Percentiles rank a stretch among this genome's conserved stretches.
These are phyloP conservation scores for Mariannaea sp. DNA, from an alignment of 2,329 filamentous ascomycete genomes.

Conservation along the genomic window DNA sequence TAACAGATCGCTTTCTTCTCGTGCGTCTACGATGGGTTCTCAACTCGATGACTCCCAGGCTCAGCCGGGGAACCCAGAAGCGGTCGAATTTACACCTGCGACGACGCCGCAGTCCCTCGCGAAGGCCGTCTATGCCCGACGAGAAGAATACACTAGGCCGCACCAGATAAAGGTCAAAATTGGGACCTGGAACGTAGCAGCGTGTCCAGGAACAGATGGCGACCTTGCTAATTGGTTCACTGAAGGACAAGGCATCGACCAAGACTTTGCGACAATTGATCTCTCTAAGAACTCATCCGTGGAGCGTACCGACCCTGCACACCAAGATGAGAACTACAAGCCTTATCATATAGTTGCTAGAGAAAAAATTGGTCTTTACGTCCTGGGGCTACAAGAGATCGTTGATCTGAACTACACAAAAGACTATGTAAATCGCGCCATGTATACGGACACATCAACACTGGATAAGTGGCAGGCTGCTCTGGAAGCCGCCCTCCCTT, in stretches of 20 bases:
- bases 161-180: conserved; percentile 83
- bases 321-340: conserved; percentile 41
- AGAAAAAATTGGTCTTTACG: conserved; percentile 84
- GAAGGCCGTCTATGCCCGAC: conserved; percentile 70
- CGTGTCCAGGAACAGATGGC: conserved; percentile 81
- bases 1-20: conserved; percentile 22
- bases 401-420: conserved; percentile 81
- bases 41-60: conserved; percentile 39
- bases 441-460: conserved; percentile 73
- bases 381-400: conserved; percentile 89
- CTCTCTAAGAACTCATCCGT: conserved; percentile 48
- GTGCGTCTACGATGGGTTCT: conserved; percentile 34
- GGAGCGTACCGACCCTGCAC: conserved; percentile 41
- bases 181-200: conserved; percentile 94
- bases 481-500: conserved; percentile 73
- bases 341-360: conserved; percentile 56
- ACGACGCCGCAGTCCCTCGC: conserved; percentile 63
- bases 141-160: conserved; percentile 77
- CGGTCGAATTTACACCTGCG: conserved; percentile 46
- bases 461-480: conserved; percentile 81
- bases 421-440: conserved; percentile 70
- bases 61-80: conserved; percentile 47
- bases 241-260: conserved; percentile 71
- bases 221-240: conserved; percentile 92
- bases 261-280: conserved; percentile 62